Evolutionary conservation across 768 basidiomycete species (phyloP).

Genomic region (Leccinum longicurvipes): DNA sequence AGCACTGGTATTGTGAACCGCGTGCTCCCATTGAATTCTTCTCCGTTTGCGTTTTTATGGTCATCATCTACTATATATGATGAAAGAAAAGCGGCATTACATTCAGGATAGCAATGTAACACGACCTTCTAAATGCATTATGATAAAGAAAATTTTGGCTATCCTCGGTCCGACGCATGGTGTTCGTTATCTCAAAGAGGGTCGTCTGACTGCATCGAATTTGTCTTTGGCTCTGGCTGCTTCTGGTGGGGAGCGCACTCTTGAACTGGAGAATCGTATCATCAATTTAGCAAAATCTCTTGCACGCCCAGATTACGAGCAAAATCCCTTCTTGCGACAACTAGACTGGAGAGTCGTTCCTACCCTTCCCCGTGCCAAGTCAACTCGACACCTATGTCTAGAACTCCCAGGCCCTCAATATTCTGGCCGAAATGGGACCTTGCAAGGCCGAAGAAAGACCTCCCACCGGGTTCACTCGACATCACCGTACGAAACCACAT

Average conservation of each 20-base stretch:
- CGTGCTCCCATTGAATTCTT: conserved; percentile 65
- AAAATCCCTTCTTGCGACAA: conserved; percentile 59
- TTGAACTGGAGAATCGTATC: conserved; percentile 31
- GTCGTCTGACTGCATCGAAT: conserved; percentile 41
- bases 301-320: conserved; percentile 21
- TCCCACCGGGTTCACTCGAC: conserved; percentile 51
- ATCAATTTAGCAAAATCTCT: too few relatives aligned
- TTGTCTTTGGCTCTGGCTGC: conserved; percentile 44
- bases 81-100: too few relatives aligned
- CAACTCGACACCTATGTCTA: too few relatives aligned
- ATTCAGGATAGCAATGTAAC: conserved; percentile 28
- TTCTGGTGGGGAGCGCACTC: conserved; percentile 39
- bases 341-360: conserved; percentile 60
- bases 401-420: conserved; percentile 40
- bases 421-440: conserved; percentile 97
- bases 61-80: conserved; percentile 53
- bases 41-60: conserved; percentile 61
- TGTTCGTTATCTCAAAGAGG: conserved; percentile 42
- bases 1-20: too few relatives aligned
- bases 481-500: too few relatives aligned
- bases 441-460: conserved; percentile 64
- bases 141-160: too few relatives aligned
- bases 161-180: too few relatives aligned
- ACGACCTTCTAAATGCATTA: too few relatives aligned
- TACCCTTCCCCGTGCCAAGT: conserved; percentile 1